Evolutionary conservation across 306 rosid species (phyloP).

Genomic region (Vigna reflexopilosa): DNA sequence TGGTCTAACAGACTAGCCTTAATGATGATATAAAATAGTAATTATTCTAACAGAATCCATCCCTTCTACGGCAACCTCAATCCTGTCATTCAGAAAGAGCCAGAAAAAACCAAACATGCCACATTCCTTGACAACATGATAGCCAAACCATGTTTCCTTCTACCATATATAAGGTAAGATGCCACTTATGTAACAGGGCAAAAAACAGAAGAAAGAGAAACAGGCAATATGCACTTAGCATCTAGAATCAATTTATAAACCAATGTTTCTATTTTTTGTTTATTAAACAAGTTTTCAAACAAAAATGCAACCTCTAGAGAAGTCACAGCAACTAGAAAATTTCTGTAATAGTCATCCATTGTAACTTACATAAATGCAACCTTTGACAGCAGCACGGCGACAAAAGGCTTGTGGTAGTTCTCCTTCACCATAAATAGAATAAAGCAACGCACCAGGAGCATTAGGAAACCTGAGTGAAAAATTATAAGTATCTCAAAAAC

Average conservation of each 20-base stretch:
- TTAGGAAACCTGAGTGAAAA: constrained; percentile 65
- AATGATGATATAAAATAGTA: too few relatives aligned
- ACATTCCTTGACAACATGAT: background rate
- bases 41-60: background rate
- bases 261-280: background rate
- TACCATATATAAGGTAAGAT: constrained; percentile 5
- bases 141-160: constrained; percentile 21
- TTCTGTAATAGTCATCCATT: constrained; percentile 10
- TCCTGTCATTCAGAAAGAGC: constrained; percentile 1
- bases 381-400: constrained; percentile 96
- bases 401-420: constrained; percentile 91
- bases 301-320: constrained; percentile 1
- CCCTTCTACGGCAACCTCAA: constrained; percentile 17
- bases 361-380: constrained; percentile 89
- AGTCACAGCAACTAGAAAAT: background rate
- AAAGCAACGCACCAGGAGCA: constrained; percentile 84
- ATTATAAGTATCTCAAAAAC: constrained; percentile 2
- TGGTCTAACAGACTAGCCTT: too few relatives aligned
- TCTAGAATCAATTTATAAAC: constrained; percentile 23
- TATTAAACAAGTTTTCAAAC: constrained; percentile 11
- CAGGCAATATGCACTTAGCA: constrained; percentile 10
- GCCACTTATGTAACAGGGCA: background rate
- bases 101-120: constrained; percentile 22
- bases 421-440: constrained; percentile 90
- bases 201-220: constrained; percentile 14